Base-by-base conservation (phyloP, 139 green algal species). In the Coelastrella sp. region DNA sequence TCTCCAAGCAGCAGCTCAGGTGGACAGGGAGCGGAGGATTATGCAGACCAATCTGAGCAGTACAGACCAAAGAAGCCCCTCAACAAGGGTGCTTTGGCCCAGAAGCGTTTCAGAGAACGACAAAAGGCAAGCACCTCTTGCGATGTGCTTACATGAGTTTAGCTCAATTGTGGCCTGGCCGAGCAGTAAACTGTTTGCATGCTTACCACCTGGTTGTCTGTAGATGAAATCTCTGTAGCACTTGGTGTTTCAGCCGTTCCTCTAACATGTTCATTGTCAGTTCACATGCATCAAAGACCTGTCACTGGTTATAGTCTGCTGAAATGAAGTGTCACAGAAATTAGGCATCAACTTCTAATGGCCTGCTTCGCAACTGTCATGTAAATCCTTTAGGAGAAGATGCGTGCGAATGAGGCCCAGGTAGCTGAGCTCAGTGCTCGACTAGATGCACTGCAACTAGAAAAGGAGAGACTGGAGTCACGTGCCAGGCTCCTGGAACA, bases 31-130 rank as follows among this genome's bases (percentile, higher is more conserved):
- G 66, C 10, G 5, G 83, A 88, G 5, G 83, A 80, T 7, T 66
- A 66, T 64, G 13, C n/a, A 4, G 83, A 88, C 20, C 6, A 68
- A 19, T 57, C 54, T 57, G 83, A 88, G 54, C 68, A 80, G 20
- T 23, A 32, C 5, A 56, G 68, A 22, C 47, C 23, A 13, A 90
- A 76, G 58, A 84, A 84, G 85, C 3, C 78, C 4, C 78, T 82
- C 5, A 91, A 87, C 56, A 78, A 79, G 19, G 78, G 76, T 5
- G 87, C 87, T 20, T 65, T 91, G 16, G 87, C 87, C 4, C 87
- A 91, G n/a, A 86, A 87, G 87, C 87, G 87, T 17, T 91, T 91
- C 78, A 80, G 87, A 19, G 87, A 91, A 17, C 87, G 87, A 7
- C 87, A 91, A 58, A 91, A 91, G 87, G 85, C 80, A 64, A 85